Percentiles rank a stretch among this genome's conserved stretches.
Conservation (phyloP, 257 asterid genomes). For the Solanum sitiens region DNA sequence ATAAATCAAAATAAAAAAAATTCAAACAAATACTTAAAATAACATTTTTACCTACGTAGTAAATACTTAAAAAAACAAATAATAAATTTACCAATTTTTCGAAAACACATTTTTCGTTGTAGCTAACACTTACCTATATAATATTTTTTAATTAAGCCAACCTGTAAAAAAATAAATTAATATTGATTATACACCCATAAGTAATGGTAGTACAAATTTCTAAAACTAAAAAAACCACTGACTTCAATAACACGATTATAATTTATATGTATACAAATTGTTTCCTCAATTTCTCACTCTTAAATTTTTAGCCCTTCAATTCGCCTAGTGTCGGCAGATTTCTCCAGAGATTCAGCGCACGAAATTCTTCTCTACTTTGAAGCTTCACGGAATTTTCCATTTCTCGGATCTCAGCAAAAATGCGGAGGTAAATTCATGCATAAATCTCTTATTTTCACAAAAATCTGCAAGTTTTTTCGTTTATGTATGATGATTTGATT, state of each 20-base stretch:
- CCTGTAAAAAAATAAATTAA: not conserved
- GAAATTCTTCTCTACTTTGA: not conserved
- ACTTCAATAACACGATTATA: not conserved
- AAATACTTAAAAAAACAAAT: no score
- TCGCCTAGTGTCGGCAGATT: not conserved
- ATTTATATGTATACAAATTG: not conserved
- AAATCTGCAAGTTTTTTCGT: not conserved
- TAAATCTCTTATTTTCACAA: not conserved
- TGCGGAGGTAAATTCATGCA: conserved; percentile 33
- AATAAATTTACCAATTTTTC: not conserved
- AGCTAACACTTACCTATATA: not conserved
- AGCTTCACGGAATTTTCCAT: not conserved
- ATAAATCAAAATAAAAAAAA: no score
- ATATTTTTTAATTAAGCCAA: not conserved
- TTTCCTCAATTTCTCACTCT: not conserved
- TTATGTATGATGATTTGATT: not conserved
- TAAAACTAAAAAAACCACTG: not conserved
- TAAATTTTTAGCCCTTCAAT: not conserved
- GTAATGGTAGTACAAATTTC: not conserved
- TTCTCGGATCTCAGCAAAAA: conserved; percentile 3
- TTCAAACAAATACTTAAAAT: no score
- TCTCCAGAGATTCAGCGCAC: not conserved
- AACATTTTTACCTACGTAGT: no score
- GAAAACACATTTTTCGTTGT: not conserved
- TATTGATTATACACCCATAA: not conserved